These are phyloP conservation scores for Lentinus tigrinus DNA, from an alignment of 768 basidiomycete genomes.

Conservation along the genomic window DNA sequence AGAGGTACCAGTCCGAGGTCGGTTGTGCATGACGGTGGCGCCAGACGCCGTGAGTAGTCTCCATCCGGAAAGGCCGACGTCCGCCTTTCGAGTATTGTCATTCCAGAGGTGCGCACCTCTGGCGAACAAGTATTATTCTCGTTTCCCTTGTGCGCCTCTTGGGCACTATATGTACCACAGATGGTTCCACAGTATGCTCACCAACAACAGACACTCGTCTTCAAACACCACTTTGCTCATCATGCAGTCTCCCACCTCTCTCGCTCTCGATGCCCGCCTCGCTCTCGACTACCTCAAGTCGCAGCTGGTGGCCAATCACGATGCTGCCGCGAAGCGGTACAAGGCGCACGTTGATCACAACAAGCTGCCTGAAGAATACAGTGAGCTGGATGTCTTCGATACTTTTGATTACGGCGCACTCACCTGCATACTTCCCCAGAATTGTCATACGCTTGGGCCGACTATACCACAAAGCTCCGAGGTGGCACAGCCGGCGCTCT, in stretches of 20 bases:
- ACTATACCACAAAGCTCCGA: slow-evolving; percentile 11
- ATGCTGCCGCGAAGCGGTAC: slow-evolving; percentile 21
- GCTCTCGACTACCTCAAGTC: slow-evolving; percentile 24
- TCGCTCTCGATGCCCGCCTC: not conserved
- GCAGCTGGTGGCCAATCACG: slow-evolving; percentile 23
- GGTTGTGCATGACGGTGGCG: too few species aligned
- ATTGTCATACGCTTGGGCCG: slow-evolving; percentile 21
- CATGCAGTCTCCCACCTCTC: not conserved
- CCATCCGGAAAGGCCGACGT: too few species aligned
- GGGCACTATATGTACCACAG: too few species aligned
- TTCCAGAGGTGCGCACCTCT: too few species aligned
- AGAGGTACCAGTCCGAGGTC: too few species aligned
- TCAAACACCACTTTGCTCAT: not conserved
- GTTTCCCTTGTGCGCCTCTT: too few species aligned
- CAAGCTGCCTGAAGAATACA: not conserved
- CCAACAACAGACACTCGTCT: not conserved
- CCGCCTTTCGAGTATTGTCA: too few species aligned
- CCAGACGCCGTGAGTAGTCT: too few species aligned
- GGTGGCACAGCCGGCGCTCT: slow-evolving; percentile 8
- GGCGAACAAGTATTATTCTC: too few species aligned
- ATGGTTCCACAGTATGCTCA: not conserved
- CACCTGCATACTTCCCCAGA: slow-evolving; percentile 1
- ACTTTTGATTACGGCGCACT: not conserved
- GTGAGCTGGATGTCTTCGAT: not conserved
- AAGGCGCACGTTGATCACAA: slow-evolving; percentile 2